Evolutionary conservation across 2,329 filamentous ascomycete genomes (phyloP).

Genomic region (Trichoderma breve): DNA sequence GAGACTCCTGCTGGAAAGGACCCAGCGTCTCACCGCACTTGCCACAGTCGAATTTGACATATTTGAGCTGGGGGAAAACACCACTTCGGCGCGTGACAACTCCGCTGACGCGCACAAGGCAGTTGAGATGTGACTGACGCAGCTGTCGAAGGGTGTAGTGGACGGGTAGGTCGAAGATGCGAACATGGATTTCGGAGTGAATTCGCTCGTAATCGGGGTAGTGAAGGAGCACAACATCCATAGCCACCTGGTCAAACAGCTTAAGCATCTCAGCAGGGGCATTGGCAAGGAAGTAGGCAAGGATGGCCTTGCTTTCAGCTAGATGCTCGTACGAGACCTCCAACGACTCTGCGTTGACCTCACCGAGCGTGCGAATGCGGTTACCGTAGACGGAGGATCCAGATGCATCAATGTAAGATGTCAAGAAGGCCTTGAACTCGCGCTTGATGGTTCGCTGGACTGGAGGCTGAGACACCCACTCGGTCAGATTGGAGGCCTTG

Average conservation of each 20-base stretch:
- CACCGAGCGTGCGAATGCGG: constrained; percentile 90
- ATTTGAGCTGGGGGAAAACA: constrained; percentile 96
- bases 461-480: constrained; percentile 88
- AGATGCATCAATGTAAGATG: constrained; percentile 87
- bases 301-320: constrained; percentile 82
- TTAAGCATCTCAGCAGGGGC: constrained; percentile 93
- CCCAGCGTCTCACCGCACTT: constrained; percentile 92
- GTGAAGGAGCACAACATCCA: constrained; percentile 93
- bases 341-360: constrained; percentile 92
- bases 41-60: constrained; percentile 95
- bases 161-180: constrained; percentile 90
- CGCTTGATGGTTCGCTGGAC: constrained; percentile 92
- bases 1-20: constrained; percentile 96
- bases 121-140: constrained; percentile 93
- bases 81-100: constrained; percentile 92
- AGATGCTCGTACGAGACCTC: constrained; percentile 96
- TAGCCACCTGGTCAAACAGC: constrained; percentile 93
- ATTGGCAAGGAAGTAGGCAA: constrained; percentile 95
- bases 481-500: constrained; percentile 87
- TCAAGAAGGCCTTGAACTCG: constrained; percentile 96
- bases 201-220: constrained; percentile 98
- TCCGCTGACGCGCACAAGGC: constrained; percentile 87
- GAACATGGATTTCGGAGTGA: constrained; percentile 95
- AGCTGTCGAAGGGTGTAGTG: constrained; percentile 94
- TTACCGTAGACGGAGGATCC: constrained; percentile 93